Percentiles rank a stretch among this genome's conserved stretches.
Evolutionary conservation across 345 rosid genomes (phyloP).

Genomic region (Eucalyptus pumila): DNA sequence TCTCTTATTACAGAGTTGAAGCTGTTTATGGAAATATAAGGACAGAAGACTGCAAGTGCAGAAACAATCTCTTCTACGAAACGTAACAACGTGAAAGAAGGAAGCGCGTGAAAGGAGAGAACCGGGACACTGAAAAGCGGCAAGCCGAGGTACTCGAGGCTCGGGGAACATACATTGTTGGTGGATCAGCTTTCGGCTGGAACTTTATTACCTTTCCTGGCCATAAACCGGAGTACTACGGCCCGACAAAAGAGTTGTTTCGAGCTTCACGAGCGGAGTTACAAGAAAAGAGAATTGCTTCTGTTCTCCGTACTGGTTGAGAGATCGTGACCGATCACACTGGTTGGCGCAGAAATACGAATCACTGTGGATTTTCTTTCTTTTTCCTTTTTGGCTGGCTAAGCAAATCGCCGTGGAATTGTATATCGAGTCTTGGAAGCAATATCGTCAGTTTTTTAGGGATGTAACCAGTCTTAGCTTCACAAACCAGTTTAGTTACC

Average conservation of each 20-base stretch:
- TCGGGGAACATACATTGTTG: constrained; percentile 25
- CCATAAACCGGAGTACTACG: constrained; percentile 36
- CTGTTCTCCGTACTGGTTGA: background rate
- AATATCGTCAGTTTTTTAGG: background rate
- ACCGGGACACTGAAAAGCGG: background rate
- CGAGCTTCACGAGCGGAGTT: constrained; percentile 25
- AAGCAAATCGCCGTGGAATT: background rate
- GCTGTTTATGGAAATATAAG: constrained; percentile 42
- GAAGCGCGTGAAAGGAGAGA: constrained; percentile 21
- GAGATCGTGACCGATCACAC: background rate
- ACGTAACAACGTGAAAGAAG: constrained; percentile 5
- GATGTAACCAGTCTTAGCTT: background rate
- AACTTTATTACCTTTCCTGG: constrained; percentile 58
- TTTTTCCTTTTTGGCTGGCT: background rate
- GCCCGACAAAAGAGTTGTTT: constrained; percentile 63
- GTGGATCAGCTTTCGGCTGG: constrained; percentile 93
- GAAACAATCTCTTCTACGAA: constrained; percentile 13
- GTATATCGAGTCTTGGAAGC: background rate
- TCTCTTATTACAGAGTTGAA: constrained; percentile 40
- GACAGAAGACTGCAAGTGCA: constrained; percentile 33
- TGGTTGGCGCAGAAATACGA: background rate
- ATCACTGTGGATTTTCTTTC: background rate
- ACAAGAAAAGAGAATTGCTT: background rate
- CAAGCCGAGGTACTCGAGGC: background rate
- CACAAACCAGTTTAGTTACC: background rate